These are phyloP conservation scores for Eucalyptus marginata DNA, from an alignment of 345 rosid species.

Conservation along the genomic window DNA sequence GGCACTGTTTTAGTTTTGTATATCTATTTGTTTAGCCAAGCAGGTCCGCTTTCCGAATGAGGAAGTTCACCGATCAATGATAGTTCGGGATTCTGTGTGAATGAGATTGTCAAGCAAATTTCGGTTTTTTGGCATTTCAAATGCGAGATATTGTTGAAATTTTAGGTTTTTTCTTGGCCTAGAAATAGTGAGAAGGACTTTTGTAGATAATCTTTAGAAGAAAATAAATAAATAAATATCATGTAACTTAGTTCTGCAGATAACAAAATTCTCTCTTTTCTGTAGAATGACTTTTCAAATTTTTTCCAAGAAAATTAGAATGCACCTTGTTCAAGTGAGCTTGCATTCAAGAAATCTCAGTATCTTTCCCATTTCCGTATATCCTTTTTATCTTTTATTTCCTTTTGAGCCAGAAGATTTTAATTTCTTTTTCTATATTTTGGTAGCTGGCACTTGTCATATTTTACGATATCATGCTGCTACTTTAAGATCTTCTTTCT, in stretches of 20 bases:
- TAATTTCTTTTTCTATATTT: not conserved
- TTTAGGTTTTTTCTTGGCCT: not conserved
- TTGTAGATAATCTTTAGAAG: not conserved
- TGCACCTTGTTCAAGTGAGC: not conserved
- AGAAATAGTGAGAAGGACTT: not conserved
- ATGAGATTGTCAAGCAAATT: not conserved
- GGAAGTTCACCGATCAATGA: not conserved
- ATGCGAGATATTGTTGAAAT: not conserved
- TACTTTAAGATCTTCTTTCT: not conserved
- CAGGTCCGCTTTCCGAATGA: not conserved
- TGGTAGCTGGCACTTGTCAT: not conserved
- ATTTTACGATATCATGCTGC: not conserved
- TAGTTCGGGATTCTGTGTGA: not conserved
- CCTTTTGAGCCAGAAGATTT: not conserved
- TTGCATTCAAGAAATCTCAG: not conserved
- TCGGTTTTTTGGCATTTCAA: not conserved
- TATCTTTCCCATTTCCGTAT: not conserved
- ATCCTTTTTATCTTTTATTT: not conserved
- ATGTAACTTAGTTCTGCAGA: not conserved
- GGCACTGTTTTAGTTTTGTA: not conserved
- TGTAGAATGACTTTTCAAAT: not conserved
- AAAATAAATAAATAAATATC: not conserved
- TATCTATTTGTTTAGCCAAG: not conserved
- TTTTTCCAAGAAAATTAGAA: not conserved
- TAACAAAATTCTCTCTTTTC: not conserved